phyloP scores from a whole-genome alignment of 2,329 filamentous ascomycete species.

The Pezizomycotina sp. region DNA sequence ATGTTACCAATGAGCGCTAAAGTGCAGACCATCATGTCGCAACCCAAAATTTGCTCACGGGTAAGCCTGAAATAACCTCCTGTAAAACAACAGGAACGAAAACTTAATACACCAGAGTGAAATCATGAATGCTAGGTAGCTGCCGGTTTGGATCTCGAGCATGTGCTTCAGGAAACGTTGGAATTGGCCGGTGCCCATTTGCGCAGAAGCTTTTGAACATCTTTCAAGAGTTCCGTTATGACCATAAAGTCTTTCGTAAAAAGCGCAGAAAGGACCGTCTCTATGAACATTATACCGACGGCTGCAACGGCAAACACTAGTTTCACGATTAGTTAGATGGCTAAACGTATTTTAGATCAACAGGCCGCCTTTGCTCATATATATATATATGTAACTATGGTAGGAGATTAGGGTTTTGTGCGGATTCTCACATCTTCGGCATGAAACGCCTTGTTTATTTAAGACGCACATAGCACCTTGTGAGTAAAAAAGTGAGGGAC shows the following conservation, averaged over 20 bases:
- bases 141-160: constrained; percentile 12
- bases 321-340: background rate
- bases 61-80: constrained; percentile 9
- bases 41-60: constrained; percentile 15
- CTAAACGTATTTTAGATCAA: background rate
- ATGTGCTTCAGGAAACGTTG: constrained; percentile 7
- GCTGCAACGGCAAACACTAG: constrained; percentile 9
- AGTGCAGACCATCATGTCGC: constrained; percentile 12
- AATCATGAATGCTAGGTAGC: constrained; percentile 14
- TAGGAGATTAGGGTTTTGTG: background rate
- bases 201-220: background rate
- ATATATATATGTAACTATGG: background rate
- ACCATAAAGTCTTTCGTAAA: constrained; percentile 13
- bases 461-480: too few relatives aligned
- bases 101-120: constrained; percentile 17
- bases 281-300: constrained; percentile 6
- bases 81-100: constrained; percentile 18
- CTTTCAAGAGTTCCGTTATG: background rate
- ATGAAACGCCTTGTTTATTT: constrained; percentile 15
- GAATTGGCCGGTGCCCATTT: background rate
- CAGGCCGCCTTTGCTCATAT: background rate
- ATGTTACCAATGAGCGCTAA: constrained; percentile 14
- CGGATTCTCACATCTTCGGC: constrained; percentile 18
- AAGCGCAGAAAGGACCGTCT: constrained; percentile 8
- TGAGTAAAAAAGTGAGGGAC: too few relatives aligned